Evolutionary conservation across 2,329 filamentous ascomycete species (phyloP).

Genomic region (Cladosporium cucumerinum): DNA sequence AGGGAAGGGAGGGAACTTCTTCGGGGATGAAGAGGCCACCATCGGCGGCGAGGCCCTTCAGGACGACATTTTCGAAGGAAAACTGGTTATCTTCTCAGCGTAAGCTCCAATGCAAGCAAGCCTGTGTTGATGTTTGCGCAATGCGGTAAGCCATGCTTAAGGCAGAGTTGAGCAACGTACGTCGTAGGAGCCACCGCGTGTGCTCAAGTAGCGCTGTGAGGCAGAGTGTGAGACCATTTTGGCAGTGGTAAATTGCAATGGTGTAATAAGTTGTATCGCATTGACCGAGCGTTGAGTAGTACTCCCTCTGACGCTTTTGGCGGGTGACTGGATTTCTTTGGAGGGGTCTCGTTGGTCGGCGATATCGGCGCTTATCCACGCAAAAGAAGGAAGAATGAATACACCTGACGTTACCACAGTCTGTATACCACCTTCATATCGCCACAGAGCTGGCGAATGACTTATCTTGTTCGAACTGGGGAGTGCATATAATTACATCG

Average conservation of each 20-base stretch:
- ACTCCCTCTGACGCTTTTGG: constrained; percentile 2
- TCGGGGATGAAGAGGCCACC: constrained; percentile 89
- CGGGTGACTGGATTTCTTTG: constrained; percentile 6
- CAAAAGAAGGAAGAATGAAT: not conserved
- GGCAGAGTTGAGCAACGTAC: constrained; percentile 40
- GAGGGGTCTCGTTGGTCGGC: not conserved
- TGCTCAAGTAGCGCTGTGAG: constrained; percentile 62
- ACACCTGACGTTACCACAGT: not conserved
- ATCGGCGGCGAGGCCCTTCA: constrained; percentile 83
- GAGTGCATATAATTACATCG: not conserved
- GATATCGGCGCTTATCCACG: not conserved
- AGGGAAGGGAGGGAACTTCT: constrained; percentile 64
- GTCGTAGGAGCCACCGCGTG: constrained; percentile 60
- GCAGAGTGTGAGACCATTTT: constrained; percentile 40
- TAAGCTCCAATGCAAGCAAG: constrained; percentile 25
- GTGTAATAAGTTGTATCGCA: not conserved
- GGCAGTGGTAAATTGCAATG: not conserved
- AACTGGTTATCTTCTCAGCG: constrained; percentile 52
- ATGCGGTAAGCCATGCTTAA: not conserved
- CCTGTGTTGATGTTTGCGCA: not conserved
- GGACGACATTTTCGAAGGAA: constrained; percentile 85
- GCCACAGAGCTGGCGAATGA: not conserved
- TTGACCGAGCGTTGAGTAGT: not conserved
- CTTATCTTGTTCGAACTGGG: not conserved
- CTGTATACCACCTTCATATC: not conserved